A percentile compares a stretch with the other conserved stretches of the same genome.
Conservation (phyloP, 306 rosid genomes). For the Luffa acutangula region DNA sequence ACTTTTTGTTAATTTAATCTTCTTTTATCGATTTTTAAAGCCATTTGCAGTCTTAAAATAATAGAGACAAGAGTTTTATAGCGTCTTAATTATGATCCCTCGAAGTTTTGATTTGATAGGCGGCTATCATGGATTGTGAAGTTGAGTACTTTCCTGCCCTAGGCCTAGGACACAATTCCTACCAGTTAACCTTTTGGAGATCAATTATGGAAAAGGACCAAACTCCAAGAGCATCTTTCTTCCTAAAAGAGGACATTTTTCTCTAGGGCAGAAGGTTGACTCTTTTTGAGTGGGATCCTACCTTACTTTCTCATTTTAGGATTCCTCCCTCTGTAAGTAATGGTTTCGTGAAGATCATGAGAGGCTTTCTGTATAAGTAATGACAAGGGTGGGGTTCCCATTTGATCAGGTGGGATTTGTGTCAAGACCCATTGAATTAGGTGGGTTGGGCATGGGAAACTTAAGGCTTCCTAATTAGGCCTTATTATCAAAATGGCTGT, state of each 20-base stretch:
- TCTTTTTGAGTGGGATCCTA: neutral
- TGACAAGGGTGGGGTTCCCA: neutral
- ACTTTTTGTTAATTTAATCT: neutral
- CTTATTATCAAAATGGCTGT: neutral
- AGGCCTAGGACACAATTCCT: neutral
- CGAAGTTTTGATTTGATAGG: neutral
- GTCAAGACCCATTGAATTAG: neutral
- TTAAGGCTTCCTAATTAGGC: neutral
- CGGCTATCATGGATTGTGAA: neutral
- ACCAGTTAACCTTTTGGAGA: neutral
- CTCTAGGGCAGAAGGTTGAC: neutral
- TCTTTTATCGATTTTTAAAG: neutral
- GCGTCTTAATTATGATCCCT: neutral
- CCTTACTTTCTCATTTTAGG: neutral
- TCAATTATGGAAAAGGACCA: neutral
- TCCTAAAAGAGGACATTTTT: neutral
- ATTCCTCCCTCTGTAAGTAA: neutral
- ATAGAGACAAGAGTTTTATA: neutral
- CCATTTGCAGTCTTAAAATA: neutral
- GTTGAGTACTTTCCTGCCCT: neutral
- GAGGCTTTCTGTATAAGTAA: neutral
- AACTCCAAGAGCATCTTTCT: neutral
- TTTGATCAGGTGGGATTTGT: neutral
- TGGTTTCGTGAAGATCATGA: neutral
- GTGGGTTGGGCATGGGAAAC: neutral